Conservation (phyloP, 176 grass and related monocot genomes). For the Zoysia japonica region DNA sequence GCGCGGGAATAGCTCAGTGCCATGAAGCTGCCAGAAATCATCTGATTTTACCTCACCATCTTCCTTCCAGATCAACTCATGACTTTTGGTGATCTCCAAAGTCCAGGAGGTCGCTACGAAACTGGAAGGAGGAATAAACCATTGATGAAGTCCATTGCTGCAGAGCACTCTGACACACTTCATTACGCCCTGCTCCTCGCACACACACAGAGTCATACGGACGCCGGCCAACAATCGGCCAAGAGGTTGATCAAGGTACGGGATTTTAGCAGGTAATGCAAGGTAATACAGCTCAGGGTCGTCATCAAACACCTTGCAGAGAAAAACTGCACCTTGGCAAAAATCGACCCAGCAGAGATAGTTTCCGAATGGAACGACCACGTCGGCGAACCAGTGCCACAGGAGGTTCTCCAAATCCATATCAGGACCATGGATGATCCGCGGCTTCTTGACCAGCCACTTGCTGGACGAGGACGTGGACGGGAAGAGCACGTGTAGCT, state of each 20-base stretch:
- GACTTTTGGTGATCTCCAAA: neutral
- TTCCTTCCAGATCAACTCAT: neutral
- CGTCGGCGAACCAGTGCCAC: neutral
- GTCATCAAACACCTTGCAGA: neutral
- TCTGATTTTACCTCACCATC: neutral
- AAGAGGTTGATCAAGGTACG: neutral
- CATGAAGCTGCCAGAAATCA: neutral
- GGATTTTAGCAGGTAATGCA: neutral
- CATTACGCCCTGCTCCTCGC: neutral
- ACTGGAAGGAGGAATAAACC: neutral
- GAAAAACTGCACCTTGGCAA: neutral
- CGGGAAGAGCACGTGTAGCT: neutral
- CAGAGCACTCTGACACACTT: neutral
- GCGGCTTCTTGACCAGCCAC: neutral
- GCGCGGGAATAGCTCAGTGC: neutral
- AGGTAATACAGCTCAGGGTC: neutral
- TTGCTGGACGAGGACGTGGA: neutral
- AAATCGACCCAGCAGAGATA: neutral
- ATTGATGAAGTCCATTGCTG: neutral
- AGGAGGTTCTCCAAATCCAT: neutral
- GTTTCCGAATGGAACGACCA: neutral
- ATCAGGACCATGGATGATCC: neutral
- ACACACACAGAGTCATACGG: neutral
- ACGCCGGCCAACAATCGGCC: neutral
- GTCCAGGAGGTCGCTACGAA: neutral